Evolutionary conservation across 345 rosid genomes (phyloP).

Genomic region (Boechera retrofracta): DNA sequence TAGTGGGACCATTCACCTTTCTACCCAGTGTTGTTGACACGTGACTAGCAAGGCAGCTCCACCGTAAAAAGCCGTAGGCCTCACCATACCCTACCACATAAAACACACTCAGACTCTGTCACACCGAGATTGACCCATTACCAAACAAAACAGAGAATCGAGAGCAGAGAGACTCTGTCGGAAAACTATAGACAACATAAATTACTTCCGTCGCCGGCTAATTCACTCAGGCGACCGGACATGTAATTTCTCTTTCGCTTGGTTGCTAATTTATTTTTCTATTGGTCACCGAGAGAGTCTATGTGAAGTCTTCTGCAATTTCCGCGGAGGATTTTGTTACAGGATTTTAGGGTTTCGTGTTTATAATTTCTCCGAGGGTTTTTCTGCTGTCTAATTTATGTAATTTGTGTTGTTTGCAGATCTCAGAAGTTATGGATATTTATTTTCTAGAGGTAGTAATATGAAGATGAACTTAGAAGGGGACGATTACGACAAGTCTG

Average conservation of each 20-base stretch:
- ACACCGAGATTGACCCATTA: background rate
- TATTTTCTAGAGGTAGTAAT: background rate
- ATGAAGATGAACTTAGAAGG: constrained; percentile 57
- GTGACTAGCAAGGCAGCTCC: constrained; percentile 11
- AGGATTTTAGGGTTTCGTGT: background rate
- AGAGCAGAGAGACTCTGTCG: background rate
- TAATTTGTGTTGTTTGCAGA: constrained; percentile 2
- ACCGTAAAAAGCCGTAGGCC: background rate
- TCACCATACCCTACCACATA: background rate
- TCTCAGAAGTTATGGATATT: background rate
- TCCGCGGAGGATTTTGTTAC: background rate
- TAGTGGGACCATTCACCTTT: background rate
- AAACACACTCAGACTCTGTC: background rate
- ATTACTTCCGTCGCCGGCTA: background rate
- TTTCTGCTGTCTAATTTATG: background rate
- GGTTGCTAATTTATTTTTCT: background rate
- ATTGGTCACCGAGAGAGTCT: background rate
- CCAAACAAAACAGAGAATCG: background rate
- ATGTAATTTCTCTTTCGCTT: background rate
- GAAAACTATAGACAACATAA: background rate
- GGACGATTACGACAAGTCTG: constrained; percentile 57
- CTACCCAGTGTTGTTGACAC: background rate
- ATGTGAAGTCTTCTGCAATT: background rate
- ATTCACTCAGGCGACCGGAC: background rate
- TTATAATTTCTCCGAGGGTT: background rate